These are phyloP conservation scores for Clavispora fructus DNA, from an alignment of 805 yeast species.

Conservation along the genomic window DNA sequence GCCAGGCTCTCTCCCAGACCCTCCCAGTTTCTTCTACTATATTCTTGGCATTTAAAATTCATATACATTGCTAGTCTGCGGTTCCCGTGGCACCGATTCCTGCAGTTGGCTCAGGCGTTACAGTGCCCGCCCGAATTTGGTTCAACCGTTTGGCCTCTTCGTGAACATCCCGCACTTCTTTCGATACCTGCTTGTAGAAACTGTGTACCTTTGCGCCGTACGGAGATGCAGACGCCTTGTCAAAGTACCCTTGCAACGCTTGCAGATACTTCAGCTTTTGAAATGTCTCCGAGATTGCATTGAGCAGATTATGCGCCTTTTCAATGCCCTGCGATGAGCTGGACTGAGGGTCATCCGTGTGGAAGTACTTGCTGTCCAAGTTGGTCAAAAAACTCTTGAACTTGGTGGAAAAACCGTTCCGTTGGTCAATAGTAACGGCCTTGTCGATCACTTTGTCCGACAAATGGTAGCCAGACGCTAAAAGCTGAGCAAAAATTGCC, in stretches of 20 bases:
- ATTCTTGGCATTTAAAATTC: too few relatives aligned
- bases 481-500: slow-evolving; percentile 69
- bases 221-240: slow-evolving; percentile 40
- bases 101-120: too few relatives aligned
- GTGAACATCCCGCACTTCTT: slow-evolving; percentile 61
- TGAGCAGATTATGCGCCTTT: slow-evolving; percentile 21
- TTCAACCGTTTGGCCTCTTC: slow-evolving; percentile 63
- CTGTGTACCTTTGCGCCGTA: slow-evolving; percentile 57
- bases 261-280: slow-evolving; percentile 27
- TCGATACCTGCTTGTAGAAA: slow-evolving; percentile 52
- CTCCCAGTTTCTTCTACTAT: too few relatives aligned
- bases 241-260: slow-evolving; percentile 41
- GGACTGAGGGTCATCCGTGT: slow-evolving; percentile 50
- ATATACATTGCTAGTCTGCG: too few relatives aligned
- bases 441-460: slow-evolving; percentile 56
- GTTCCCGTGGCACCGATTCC: neutral
- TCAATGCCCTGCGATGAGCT: slow-evolving; percentile 27
- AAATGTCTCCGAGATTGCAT: slow-evolving; percentile 35
- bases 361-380: slow-evolving; percentile 56
- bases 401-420: slow-evolving; percentile 53
- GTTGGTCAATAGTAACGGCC: slow-evolving; percentile 59
- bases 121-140: neutral
- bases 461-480: slow-evolving; percentile 67
- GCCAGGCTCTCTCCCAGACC: too few relatives aligned
- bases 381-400: slow-evolving; percentile 52